Percentiles rank a stretch among this genome's conserved stretches.
Evolutionary conservation across 148 eudicot species (phyloP).

Genomic region (Hydrangea macrophylla): DNA sequence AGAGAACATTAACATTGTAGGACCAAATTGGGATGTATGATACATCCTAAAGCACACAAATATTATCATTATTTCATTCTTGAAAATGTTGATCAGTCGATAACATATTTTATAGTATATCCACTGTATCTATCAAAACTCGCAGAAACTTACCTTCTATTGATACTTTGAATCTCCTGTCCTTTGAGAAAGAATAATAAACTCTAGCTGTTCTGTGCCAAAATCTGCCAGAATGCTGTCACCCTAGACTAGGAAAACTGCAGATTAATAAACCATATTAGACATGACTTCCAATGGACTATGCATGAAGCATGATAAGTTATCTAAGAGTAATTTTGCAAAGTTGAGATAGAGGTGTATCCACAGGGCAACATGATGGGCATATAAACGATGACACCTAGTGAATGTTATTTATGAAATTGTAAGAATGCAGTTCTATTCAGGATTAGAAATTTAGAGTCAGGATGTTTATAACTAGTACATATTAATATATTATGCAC

Average conservation of each 20-base stretch:
- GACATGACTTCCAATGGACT: background rate
- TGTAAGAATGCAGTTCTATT: background rate
- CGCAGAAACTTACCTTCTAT: conserved; percentile 56
- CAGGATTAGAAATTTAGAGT: background rate
- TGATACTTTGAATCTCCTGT: conserved; percentile 96
- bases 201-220: conserved; percentile 97
- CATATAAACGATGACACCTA: background rate
- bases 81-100: too few species aligned
- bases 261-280: background rate
- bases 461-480: background rate
- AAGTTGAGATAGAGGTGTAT: background rate
- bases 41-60: too few species aligned
- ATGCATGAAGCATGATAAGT: background rate
- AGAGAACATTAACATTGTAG: too few species aligned
- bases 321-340: background rate
- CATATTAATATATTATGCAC: background rate
- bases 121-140: background rate
- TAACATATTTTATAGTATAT: background rate
- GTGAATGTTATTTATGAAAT: background rate
- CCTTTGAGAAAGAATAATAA: conserved; percentile 96
- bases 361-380: background rate
- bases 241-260: conserved; percentile 42
- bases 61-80: too few species aligned
- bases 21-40: too few species aligned
- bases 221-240: conserved; percentile 96